phyloP scores from a whole-genome alignment of 768 basidiomycete genomes.

The Suillus sp. region DNA sequence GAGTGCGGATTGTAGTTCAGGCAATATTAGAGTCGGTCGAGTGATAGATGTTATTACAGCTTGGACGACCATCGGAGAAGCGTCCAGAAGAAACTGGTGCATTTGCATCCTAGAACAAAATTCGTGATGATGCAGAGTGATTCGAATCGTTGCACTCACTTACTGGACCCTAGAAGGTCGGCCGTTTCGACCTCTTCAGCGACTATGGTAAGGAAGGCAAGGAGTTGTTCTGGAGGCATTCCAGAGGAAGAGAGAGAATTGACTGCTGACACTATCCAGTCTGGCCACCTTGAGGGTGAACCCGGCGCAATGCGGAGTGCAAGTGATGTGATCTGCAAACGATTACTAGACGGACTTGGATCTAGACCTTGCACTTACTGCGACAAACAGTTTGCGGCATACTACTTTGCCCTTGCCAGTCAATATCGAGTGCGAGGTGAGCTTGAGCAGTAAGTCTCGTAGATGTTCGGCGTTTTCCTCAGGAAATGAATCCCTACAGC shows the following conservation, averaged over 20 bases:
- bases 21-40: conserved; percentile 35
- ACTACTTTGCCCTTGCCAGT: conserved; percentile 67
- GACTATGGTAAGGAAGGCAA: conserved; percentile 80
- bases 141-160: conserved; percentile 47
- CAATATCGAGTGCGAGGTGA: conserved; percentile 66
- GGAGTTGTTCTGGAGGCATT: conserved; percentile 57
- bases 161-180: conserved; percentile 71
- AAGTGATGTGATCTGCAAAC: conserved; percentile 59
- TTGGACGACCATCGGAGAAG: conserved; percentile 69
- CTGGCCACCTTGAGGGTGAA: conserved; percentile 64
- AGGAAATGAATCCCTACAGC: conserved; percentile 72
- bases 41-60: conserved; percentile 63
- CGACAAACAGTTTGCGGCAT: conserved; percentile 84
- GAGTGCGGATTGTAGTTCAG: conserved; percentile 68
- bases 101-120: conserved; percentile 53
- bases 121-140: conserved; percentile 15
- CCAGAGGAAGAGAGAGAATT: conserved; percentile 61
- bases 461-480: conserved; percentile 57
- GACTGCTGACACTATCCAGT: conserved; percentile 73
- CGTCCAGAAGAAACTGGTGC: conserved; percentile 64
- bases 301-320: conserved; percentile 70
- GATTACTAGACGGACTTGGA: conserved; percentile 12
- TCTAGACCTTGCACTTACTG: conserved; percentile 49
- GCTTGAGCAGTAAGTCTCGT: conserved; percentile 65
- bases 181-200: conserved; percentile 81